These are phyloP conservation scores for Myxozyma udenii DNA, from an alignment of 805 yeast species.

Conservation along the genomic window DNA sequence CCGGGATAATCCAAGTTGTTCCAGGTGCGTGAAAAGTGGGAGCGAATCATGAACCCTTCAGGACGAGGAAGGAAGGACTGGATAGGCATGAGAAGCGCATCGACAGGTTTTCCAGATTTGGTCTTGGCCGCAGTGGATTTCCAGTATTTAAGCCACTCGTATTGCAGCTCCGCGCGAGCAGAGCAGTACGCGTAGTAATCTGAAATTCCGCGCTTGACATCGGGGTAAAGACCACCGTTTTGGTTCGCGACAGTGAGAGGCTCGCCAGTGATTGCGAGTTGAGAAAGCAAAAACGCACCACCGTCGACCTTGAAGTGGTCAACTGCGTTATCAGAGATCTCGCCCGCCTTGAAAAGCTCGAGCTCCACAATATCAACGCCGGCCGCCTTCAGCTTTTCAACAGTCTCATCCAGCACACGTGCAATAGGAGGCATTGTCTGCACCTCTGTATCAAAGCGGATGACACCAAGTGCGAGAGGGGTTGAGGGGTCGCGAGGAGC, in stretches of 20 bases:
- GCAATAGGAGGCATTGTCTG: conserved; percentile 58
- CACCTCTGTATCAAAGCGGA: conserved; percentile 42
- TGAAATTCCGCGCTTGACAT: conserved; percentile 21
- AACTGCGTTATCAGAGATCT: conserved; percentile 28
- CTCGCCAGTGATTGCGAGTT: conserved; percentile 25
- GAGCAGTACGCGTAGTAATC: conserved; percentile 27
- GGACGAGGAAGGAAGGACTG: conserved; percentile 28
- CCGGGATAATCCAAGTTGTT: conserved; percentile 28
- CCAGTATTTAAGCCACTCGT: conserved; percentile 28
- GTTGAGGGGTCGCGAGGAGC: conserved; percentile 14
- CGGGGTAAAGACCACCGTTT: conserved; percentile 28
- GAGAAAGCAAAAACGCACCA: conserved; percentile 21
- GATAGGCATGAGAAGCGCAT: conserved; percentile 26
- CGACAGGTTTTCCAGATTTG: conserved; percentile 26
- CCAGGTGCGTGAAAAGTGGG: conserved; percentile 27
- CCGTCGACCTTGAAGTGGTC: conserved; percentile 27
- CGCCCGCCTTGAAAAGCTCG: conserved; percentile 20
- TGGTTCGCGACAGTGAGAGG: conserved; percentile 25
- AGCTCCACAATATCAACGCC: conserved; percentile 53
- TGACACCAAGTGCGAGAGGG: conserved; percentile 26
- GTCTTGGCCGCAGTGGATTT: conserved; percentile 19
- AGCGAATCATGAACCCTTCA: conserved; percentile 27
- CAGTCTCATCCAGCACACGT: conserved; percentile 53
- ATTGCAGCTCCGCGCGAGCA: conserved; percentile 26
- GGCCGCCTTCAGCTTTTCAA: conserved; percentile 53